These are phyloP conservation scores for Lepiota venenata DNA, from an alignment of 768 basidiomycete genomes.

Conservation along the genomic window DNA sequence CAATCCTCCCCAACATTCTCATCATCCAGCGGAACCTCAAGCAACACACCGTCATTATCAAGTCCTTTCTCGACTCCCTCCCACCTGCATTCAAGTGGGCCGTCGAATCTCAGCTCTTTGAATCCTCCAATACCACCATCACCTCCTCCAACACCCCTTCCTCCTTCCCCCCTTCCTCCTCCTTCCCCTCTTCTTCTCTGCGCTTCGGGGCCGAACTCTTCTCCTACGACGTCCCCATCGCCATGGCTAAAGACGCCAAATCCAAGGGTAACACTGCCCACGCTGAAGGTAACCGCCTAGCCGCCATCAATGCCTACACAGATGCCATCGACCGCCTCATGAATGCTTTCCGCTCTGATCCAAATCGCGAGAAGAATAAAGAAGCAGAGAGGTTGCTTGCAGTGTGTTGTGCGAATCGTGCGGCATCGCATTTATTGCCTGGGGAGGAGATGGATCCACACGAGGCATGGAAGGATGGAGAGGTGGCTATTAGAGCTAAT, in stretches of 20 bases:
- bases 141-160: background rate
- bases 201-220: background rate
- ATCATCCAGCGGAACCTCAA: slow-evolving; percentile 13
- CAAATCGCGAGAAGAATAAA: slow-evolving; percentile 2
- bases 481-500: slow-evolving; percentile 10
- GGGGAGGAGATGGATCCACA: slow-evolving; percentile 5
- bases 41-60: slow-evolving; percentile 10
- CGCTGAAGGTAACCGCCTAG: background rate
- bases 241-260: slow-evolving; percentile 4
- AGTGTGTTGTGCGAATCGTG: slow-evolving; percentile 7
- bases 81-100: slow-evolving; percentile 12
- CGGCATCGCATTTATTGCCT: slow-evolving; percentile 3
- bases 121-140: background rate
- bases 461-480: slow-evolving; percentile 12
- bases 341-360: slow-evolving; percentile 11
- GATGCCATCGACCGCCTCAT: slow-evolving; percentile 10
- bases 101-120: slow-evolving; percentile 4
- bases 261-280: slow-evolving; percentile 6
- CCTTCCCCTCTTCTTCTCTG: background rate
- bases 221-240: slow-evolving; percentile 3
- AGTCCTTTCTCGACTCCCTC: slow-evolving; percentile 17
- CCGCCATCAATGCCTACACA: slow-evolving; percentile 8
- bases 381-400: slow-evolving; percentile 9
- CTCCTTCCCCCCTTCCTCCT: background rate
- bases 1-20: slow-evolving; percentile 11